Evolutionary conservation across 1,284 basidiomycete genomes (phyloP), one percentile per base, ranked within the genome.

Genomic region (Boletus hoseneyae): DNA sequence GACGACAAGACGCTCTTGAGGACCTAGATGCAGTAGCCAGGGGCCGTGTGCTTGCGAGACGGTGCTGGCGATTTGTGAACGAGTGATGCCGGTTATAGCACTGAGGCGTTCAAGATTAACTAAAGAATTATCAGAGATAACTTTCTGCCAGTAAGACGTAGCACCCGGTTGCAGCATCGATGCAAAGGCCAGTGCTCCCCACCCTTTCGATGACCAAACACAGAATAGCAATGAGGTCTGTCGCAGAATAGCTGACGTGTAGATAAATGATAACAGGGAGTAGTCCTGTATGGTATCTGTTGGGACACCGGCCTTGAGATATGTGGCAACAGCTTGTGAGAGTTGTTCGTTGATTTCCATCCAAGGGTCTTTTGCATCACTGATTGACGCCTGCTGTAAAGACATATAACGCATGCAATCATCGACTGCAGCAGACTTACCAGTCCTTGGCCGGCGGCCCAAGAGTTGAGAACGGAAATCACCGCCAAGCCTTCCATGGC

Each of bases 181-280:
- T 13, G 82, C 83, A 55, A 93, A 85, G 3, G 91, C 85, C 27
- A 89, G 75, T 0, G 83, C 81, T 8, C 89, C 89, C 89, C 90
- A 93, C 21, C 92, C 93, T 62, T 91, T 91, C 2, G 87, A 80
- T 29, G 85, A 84, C 89, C 91, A 95, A 15, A 91, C 75, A 25
- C 86, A 74, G 58, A 90, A 85, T 18, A 90, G 71, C 33, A 91
- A 73, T 6, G 78, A 77, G 5, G 83, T 70, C 59, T 90, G 87
- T 34, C 88, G 79, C 10, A 90, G 72, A 47, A 87, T 75, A 47
- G 80, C 80, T 38, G 74, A 78, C 45, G 74, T 77, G 65, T 87
- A 89, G 18, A 90, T 71, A 62, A 83, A 80, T 6, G 84, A 72
- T 34, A 89, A 70, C 42, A 88, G 69, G 18, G 83, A 73, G 57